A percentile compares a stretch with the other conserved stretches of the same genome.
Conservation (phyloP, 2,329 filamentous ascomycete species). For the Ascochyta pisi region DNA sequence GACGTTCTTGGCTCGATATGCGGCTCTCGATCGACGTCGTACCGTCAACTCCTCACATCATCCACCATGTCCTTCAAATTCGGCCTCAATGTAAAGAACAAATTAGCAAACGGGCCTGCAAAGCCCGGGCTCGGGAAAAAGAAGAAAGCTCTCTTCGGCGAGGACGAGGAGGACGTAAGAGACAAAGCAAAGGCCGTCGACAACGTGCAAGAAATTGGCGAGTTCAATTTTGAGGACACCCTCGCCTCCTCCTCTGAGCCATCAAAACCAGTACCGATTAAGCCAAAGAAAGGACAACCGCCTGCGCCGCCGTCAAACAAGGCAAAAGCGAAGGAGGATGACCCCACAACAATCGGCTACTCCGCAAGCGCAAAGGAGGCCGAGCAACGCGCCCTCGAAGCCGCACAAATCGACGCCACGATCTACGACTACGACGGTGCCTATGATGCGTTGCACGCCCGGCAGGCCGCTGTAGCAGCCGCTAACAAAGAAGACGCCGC, state of each 20-base stretch:
- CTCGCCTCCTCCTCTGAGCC: conserved; percentile 36
- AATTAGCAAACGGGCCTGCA: conserved; percentile 41
- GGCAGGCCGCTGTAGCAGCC: conserved; percentile 62
- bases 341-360: conserved; percentile 61
- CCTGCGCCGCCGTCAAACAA: conserved; percentile 47
- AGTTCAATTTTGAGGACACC: conserved; percentile 63
- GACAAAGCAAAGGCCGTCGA: conserved; percentile 47
- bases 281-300: conserved; percentile 47
- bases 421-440: conserved; percentile 88
- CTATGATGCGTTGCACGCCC: conserved; percentile 74
- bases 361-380: conserved; percentile 70
- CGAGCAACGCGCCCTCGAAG: conserved; percentile 68
- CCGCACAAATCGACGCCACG: conserved; percentile 71
- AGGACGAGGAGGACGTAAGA: conserved; percentile 60
- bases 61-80: conserved; percentile 55
- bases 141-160: conserved; percentile 25
- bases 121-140: conserved; percentile 38
- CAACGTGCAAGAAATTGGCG: conserved; percentile 62
- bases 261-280: conserved; percentile 37
- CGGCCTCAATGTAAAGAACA: conserved; percentile 68
- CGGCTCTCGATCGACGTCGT: conserved; percentile 2
- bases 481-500: conserved; percentile 61
- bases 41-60: conserved; percentile 11
- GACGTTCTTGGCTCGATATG: conserved; percentile 28
- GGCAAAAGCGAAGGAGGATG: conserved; percentile 44